Conservation (phyloP, 2,329 filamentous ascomycete genomes). For the Claviceps arundinis region DNA sequence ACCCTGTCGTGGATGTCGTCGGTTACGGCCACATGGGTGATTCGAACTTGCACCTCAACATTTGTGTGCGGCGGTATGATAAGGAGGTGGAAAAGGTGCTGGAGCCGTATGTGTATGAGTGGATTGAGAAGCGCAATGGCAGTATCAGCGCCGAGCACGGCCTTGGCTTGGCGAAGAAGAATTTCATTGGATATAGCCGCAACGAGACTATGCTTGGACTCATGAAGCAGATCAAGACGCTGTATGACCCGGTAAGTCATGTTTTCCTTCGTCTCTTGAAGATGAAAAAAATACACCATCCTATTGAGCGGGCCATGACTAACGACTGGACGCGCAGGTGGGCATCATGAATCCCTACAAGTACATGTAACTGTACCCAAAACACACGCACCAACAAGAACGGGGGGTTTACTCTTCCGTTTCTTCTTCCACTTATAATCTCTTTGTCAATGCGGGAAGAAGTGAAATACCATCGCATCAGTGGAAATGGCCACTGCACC, state of each 20-base stretch:
- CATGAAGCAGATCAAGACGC: constrained; percentile 89
- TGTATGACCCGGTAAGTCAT: constrained; percentile 79
- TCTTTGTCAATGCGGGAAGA: neutral
- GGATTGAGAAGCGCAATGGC: constrained; percentile 76
- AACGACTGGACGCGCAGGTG: constrained; percentile 49
- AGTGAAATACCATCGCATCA: no score
- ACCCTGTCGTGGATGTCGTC: constrained; percentile 77
- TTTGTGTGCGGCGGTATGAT: constrained; percentile 71
- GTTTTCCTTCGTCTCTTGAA: neutral
- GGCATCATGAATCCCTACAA: constrained; percentile 99
- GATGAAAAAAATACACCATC: neutral
- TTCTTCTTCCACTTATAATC: neutral
- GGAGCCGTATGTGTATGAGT: constrained; percentile 95
- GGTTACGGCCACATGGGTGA: constrained; percentile 99
- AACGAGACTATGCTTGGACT: constrained; percentile 74
- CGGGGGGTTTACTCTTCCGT: no score
- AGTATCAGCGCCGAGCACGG: constrained; percentile 97
- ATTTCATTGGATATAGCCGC: constrained; percentile 85
- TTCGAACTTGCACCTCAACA: constrained; percentile 86
- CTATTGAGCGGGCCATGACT: constrained; percentile 10
- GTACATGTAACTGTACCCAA: constrained; percentile 47
- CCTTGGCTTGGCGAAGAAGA: constrained; percentile 87
- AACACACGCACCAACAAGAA: neutral
- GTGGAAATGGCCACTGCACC: no score
- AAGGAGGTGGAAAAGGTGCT: constrained; percentile 74